These are phyloP conservation scores for Pythium aphanidermatum DNA, from an alignment of 352 stramenopile genomes.

Conservation along the genomic window DNA sequence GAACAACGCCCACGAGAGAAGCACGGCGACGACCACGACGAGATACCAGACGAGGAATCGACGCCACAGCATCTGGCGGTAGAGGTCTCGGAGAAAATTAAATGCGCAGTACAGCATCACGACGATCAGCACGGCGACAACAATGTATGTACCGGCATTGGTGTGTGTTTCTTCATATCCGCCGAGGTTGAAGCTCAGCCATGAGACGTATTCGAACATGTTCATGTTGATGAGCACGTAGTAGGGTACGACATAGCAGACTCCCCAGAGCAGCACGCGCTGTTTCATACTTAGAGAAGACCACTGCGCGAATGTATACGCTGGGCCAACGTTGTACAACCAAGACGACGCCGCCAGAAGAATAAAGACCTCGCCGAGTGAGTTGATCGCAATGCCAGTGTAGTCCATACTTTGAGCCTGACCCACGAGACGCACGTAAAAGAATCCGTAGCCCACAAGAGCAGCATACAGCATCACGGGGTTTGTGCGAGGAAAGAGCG, in stretches of 20 bases:
- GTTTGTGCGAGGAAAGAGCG: conserved; percentile 38
- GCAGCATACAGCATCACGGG: conserved; percentile 40
- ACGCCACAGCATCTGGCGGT: conserved; percentile 31
- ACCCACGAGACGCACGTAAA: conserved; percentile 63
- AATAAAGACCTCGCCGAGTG: conserved; percentile 58
- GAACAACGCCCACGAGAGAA: conserved; percentile 54
- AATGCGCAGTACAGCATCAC: conserved; percentile 25
- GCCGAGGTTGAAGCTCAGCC: conserved; percentile 67
- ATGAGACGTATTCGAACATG: conserved; percentile 60
- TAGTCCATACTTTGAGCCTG: conserved; percentile 63
- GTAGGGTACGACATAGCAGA: conserved; percentile 65
- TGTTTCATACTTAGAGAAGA: conserved; percentile 17
- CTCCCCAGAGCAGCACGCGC: conserved; percentile 43
- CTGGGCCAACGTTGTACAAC: conserved; percentile 31
- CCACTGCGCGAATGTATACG: conserved; percentile 48
- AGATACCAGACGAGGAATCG: conserved; percentile 31
- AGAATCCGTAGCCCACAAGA: conserved; percentile 60
- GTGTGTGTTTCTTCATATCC: conserved; percentile 40
- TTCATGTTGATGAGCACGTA: conserved; percentile 74
- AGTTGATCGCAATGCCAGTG: conserved; percentile 31
- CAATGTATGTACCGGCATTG: conserved; percentile 59
- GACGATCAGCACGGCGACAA: conserved; percentile 32
- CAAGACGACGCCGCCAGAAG: conserved; percentile 46
- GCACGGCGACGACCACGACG: conserved; percentile 20
- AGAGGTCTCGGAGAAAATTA: conserved; percentile 41